Evolutionary conservation across 1,139 yeast species (phyloP).

Genomic region (Blastobotrys apis): DNA sequence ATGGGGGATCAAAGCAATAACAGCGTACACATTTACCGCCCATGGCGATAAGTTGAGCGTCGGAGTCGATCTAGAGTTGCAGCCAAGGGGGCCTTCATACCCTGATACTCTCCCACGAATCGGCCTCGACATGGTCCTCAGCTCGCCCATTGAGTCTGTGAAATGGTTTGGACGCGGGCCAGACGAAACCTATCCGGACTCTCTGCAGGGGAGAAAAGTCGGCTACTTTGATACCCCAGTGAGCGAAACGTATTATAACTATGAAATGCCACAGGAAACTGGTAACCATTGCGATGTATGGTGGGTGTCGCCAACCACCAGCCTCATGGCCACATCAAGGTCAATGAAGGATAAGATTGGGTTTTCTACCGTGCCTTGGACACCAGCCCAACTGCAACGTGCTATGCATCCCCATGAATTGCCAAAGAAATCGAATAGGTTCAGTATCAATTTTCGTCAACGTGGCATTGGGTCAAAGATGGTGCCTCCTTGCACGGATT

Average conservation of each 20-base stretch:
- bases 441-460: constrained; percentile 36
- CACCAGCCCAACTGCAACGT: constrained; percentile 25
- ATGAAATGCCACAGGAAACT: constrained; percentile 40
- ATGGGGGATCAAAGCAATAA: constrained; percentile 23
- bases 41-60: neutral
- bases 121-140: constrained; percentile 29
- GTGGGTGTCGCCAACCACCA: constrained; percentile 26
- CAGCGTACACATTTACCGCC: constrained; percentile 15
- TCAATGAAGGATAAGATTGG: too few relatives aligned
- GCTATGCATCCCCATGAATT: constrained; percentile 36
- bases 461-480: constrained; percentile 41
- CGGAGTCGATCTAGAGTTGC: constrained; percentile 4
- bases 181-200: constrained; percentile 38
- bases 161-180: constrained; percentile 39
- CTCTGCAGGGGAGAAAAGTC: constrained; percentile 32
- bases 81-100: constrained; percentile 23
- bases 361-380: constrained; percentile 28
- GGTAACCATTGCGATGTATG: constrained; percentile 37
- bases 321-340: neutral
- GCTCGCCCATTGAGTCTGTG: constrained; percentile 19
- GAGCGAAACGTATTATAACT: constrained; percentile 27
- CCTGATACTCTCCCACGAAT: constrained; percentile 28
- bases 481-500: too few relatives aligned
- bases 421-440: constrained; percentile 22
- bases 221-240: constrained; percentile 26